phyloP scores from a whole-genome alignment of 495 filamentous ascomycete genomes.

The Glarea lozoyensis region DNA sequence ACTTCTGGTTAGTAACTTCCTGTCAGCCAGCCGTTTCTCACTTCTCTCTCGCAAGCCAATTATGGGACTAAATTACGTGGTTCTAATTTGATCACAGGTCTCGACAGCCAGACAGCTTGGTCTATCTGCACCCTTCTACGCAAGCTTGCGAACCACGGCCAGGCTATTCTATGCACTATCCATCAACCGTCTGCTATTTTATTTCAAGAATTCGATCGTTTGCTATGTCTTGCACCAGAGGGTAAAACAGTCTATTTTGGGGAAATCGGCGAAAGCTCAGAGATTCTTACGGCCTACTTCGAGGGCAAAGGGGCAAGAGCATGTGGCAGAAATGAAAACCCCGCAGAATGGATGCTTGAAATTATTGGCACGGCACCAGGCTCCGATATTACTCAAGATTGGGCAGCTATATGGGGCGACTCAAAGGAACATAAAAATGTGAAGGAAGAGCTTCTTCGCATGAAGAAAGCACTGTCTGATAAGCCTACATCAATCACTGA shows the following conservation, averaged over 20 bases:
- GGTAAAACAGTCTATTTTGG: conserved; percentile 88
- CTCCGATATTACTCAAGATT: conserved; percentile 63
- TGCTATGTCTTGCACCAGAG: conserved; percentile 75
- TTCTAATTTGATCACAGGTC: conserved; percentile 90
- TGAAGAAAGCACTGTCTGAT: too few relatives aligned
- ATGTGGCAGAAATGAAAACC: conserved; percentile 67
- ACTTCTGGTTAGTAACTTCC: too few relatives aligned
- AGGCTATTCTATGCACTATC: conserved; percentile 94
- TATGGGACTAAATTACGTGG: too few relatives aligned
- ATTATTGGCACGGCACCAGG: conserved; percentile 79
- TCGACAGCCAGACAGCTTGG: conserved; percentile 91
- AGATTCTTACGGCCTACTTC: conserved; percentile 69
- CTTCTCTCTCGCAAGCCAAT: too few relatives aligned
- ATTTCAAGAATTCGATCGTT: conserved; percentile 89
- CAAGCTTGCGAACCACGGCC: conserved; percentile 85
- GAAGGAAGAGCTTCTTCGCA: too few relatives aligned
- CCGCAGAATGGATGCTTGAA: conserved; percentile 96
- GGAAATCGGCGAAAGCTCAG: conserved; percentile 69
- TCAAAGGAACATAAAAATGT: conserved; percentile 59
- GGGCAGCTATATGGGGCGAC: conserved; percentile 68
- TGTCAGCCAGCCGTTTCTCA: too few relatives aligned
- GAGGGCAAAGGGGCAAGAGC: conserved; percentile 66
- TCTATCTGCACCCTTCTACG: conserved; percentile 93
- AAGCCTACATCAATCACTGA: too few relatives aligned
- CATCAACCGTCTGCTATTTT: conserved; percentile 96